Evolutionary conservation across 2,329 filamentous ascomycete genomes (phyloP), one percentile per base, ranked within the genome.

Genomic region (Paracoccidioides brasiliensis): DNA sequence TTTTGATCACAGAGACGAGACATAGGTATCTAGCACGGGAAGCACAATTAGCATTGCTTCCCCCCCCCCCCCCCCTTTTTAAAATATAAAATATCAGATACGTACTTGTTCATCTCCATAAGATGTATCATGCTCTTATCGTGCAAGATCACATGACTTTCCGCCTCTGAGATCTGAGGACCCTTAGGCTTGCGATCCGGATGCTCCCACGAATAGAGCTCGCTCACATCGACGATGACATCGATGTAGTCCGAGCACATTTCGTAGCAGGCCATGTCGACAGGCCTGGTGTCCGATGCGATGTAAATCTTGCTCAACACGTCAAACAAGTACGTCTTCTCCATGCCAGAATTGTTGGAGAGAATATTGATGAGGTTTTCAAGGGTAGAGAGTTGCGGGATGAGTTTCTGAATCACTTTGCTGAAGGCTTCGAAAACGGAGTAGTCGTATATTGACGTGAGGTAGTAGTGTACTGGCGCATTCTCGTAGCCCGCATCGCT

Each of bases 201-300:
- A 38, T 79, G 72, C 60, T 80, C 76, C 79, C 79, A 97, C 48
- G 90, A 91, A 67, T 96, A 98, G 42, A 98, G 85, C 67, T 97
- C 91, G 33, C 89, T 93, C 54, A 97, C 86, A 69, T 98, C 93
- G 57, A 97, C 91, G 59, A 98, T 95, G 58, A 97, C 90, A 69
- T 98, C 93, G 63, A 98, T 96, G 69, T 95, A 97, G 69, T 98
- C 93, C 52, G 89, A 95, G 74, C 93, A 98, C 66, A 97, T 95
- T 74, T 97, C 93, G 70, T 98, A 98, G 68, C 88, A 91, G 44
- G 88, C 86, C 79, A 96, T 93, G 66, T 97, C 91, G 37, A 91
- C 88, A 0, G 91, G 91, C 42, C 88, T 86, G 35, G 86, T 93
- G 69, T 98, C 93, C 4, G 91, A 96, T 0, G 93, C 93, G 63